These are phyloP conservation scores for Suillus plorans DNA, from an alignment of 768 basidiomycete species.

Conservation along the genomic window DNA sequence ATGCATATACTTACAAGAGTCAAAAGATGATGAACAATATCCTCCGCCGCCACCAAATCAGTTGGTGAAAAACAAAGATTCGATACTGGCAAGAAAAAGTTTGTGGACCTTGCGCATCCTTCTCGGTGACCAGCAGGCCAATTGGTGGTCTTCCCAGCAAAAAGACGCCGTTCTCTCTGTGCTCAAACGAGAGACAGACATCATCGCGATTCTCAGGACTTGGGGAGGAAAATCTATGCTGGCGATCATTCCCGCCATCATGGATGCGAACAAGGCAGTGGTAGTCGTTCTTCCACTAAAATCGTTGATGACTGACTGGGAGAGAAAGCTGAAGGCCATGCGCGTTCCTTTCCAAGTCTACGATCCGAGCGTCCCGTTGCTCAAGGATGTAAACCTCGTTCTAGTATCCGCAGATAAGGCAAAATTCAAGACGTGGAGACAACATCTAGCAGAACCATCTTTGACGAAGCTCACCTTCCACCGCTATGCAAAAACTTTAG, in stretches of 20 bases:
- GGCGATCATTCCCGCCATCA: constrained; percentile 19
- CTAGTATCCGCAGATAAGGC: constrained; percentile 14
- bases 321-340: constrained; percentile 14
- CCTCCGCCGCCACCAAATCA: no score
- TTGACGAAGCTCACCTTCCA: constrained; percentile 28
- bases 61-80: no score
- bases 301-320: constrained; percentile 24
- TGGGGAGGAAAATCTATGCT: constrained; percentile 28
- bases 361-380: background rate
- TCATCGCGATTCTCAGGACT: constrained; percentile 23
- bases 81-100: background rate
- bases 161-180: constrained; percentile 14
- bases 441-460: constrained; percentile 11
- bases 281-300: constrained; percentile 23
- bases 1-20: no score
- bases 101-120: background rate
- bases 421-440: constrained; percentile 2
- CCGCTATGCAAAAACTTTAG: constrained; percentile 14
- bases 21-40: no score
- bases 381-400: background rate
- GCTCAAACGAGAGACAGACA: constrained; percentile 14
- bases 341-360: constrained; percentile 17
- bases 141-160: constrained; percentile 19
- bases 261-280: constrained; percentile 10
- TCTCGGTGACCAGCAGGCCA: constrained; percentile 17